Evolutionary conservation across 495 filamentous ascomycete genomes (phyloP), one percentile per base, ranked within the genome.

Genomic region (Trichoderma gamsii): DNA sequence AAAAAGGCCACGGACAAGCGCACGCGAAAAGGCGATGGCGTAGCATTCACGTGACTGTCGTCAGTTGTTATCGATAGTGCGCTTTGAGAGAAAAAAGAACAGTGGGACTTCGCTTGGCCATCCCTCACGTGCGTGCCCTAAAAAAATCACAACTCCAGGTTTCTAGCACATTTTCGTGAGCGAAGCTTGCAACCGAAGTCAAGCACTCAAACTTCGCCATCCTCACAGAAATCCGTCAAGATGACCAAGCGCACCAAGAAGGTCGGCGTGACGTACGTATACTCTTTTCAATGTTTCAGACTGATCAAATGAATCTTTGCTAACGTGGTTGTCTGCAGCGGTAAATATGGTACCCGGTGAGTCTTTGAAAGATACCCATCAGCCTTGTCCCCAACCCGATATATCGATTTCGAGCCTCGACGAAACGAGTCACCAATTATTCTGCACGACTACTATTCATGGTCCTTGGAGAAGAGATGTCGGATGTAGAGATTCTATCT

Each of bases 211-310:
- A 41, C 65, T 27, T 21, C 43, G 41, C 41, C 65, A 66, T 66
- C 65, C 43, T 51, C 35, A n/a, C 29, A 71, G 41, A 66, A 75
- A 72, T 71, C 77, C 79, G 80, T 79, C 86, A 92, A 88, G 80
- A 97, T 97, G 92, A 94, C 92, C 76, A 96, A 96, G 85, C 88
- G 92, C 84, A 97, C 92, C 67, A 96, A 96, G 90, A 97, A 97
- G 91, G 93, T 97, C 90, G 92, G 93, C 76, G 84, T 87, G 73
- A 87, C 85, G 85, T 79, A 84, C 75, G 81, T 81, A 76, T 66
- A 65, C 15, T 64, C 67, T 49, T 27, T 59, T 18, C 18, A 18
- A 52, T 66, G 71, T 73, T 64, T 72, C 13, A 67, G n/a, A 35
- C 12, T 67, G 5, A 52, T 61, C 4, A 46, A 66, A 66, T 12